A percentile compares a stretch with the other conserved stretches of the same genome.
phyloP scores from a whole-genome alignment of 2,329 filamentous ascomycete genomes.

The Neonectria ditissima region DNA sequence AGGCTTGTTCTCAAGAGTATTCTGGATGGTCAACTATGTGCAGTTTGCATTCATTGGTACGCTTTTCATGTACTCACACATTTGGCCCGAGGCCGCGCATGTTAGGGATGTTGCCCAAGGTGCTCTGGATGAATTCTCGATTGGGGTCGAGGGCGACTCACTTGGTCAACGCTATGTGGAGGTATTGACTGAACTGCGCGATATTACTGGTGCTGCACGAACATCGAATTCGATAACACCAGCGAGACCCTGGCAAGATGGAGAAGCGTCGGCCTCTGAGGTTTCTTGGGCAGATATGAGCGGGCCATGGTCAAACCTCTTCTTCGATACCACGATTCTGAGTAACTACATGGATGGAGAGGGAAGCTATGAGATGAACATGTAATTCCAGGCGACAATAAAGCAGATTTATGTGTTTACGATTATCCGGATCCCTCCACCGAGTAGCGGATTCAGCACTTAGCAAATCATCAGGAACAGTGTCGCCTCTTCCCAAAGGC shows the following conservation, averaged over 20 bases:
- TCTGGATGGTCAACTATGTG: conserved; percentile 15
- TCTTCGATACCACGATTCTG: conserved; percentile 7
- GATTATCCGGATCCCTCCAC: background rate
- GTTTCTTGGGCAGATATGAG: conserved; percentile 12
- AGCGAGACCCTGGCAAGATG: conserved; percentile 1
- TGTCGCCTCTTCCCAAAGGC: too few species aligned
- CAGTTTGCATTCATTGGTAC: conserved; percentile 13
- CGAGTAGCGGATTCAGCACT: background rate
- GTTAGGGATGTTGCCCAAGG: background rate
- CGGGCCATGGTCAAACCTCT: conserved; percentile 13
- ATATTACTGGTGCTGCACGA: background rate
- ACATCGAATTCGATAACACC: background rate
- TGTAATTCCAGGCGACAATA: background rate
- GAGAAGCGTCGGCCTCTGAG: background rate
- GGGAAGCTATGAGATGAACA: background rate
- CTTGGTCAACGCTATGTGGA: conserved; percentile 8
- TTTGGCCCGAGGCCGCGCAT: conserved; percentile 4
- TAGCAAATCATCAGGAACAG: too few species aligned
- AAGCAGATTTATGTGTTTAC: background rate
- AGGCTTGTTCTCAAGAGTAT: conserved; percentile 10
- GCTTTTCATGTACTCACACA: conserved; percentile 12
- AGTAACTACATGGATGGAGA: conserved; percentile 7
- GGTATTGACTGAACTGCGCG: background rate
- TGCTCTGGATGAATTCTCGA: conserved; percentile 2
- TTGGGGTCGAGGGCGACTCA: conserved; percentile 14